Evolutionary conservation across 2,329 filamentous ascomycete genomes (phyloP).

Genomic region (Rutstroemia sp.): DNA sequence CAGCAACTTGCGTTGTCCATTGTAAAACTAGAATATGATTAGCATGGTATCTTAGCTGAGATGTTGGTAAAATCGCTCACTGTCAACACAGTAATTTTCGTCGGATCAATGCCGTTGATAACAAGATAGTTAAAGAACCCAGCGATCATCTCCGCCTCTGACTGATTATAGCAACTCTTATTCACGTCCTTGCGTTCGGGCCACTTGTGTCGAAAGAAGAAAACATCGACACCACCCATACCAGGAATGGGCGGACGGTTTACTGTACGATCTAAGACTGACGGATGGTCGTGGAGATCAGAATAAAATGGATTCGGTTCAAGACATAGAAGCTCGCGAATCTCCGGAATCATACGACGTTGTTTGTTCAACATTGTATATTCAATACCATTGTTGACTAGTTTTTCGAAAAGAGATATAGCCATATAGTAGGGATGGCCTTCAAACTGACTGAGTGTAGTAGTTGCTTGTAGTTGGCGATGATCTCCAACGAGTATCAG

Average conservation of each 20-base stretch:
- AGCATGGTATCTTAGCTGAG: background rate
- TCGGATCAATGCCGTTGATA: conserved; percentile 52
- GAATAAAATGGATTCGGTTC: conserved; percentile 48
- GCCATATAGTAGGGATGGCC: conserved; percentile 51
- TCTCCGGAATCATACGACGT: conserved; percentile 62
- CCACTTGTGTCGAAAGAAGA: conserved; percentile 59
- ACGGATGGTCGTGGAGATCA: conserved; percentile 48
- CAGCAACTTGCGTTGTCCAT: conserved; percentile 67
- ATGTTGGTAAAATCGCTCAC: conserved; percentile 4
- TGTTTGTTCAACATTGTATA: conserved; percentile 51
- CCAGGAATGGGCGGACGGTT: conserved; percentile 48
- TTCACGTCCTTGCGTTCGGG: conserved; percentile 55
- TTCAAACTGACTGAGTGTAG: conserved; percentile 46
- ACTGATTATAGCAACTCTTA: conserved; percentile 58
- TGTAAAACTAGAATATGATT: conserved; percentile 56
- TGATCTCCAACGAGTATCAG: conserved; percentile 64
- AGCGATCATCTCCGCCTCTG: conserved; percentile 71
- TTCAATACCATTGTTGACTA: conserved; percentile 50
- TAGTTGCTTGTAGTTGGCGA: conserved; percentile 57
- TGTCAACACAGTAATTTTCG: conserved; percentile 70
- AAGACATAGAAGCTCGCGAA: conserved; percentile 46
- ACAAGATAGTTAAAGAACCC: conserved; percentile 66
- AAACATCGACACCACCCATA: conserved; percentile 53
- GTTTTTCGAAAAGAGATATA: conserved; percentile 61
- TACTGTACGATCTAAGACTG: conserved; percentile 43